These are phyloP conservation scores for Tuctoria greenei DNA, from an alignment of 176 grass and related monocot species.

Conservation along the genomic window DNA sequence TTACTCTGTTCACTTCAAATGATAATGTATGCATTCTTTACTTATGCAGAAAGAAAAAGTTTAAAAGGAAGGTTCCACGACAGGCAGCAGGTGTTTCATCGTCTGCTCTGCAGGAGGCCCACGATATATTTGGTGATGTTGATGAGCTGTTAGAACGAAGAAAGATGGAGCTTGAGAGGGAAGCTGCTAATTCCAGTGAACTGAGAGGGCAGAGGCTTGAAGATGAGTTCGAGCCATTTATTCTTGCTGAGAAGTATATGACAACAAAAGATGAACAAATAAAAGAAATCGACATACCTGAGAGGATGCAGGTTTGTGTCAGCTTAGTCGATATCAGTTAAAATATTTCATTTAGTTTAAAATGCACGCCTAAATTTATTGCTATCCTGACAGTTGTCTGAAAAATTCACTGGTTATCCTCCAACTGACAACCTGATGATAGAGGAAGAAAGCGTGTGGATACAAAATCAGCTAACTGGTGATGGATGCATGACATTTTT, in stretches of 20 bases:
- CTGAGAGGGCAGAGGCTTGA: constrained; percentile 65
- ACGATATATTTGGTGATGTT: constrained; percentile 99
- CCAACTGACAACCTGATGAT: constrained; percentile 49
- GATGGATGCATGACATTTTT: constrained; percentile 49
- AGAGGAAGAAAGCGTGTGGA: constrained; percentile 86
- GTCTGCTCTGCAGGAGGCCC: constrained; percentile 86
- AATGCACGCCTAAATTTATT: constrained; percentile 1
- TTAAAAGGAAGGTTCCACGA: constrained; percentile 56
- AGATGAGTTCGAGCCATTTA: constrained; percentile 98
- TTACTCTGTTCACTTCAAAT: neutral
- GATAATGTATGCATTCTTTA: neutral
- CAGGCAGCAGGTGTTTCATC: constrained; percentile 85
- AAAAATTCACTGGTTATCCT: constrained; percentile 81
- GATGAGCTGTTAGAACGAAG: constrained; percentile 71
- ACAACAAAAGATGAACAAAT: constrained; percentile 91
- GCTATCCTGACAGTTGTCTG: constrained; percentile 53
- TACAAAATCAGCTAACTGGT: constrained; percentile 63
- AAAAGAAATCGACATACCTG: constrained; percentile 89
- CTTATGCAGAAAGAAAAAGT: constrained; percentile 59
- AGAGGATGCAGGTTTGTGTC: constrained; percentile 79
- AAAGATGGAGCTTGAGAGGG: constrained; percentile 76
- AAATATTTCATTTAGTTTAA: neutral
- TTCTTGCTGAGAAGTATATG: constrained; percentile 98
- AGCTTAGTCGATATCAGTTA: neutral
- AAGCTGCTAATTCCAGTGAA: constrained; percentile 41